A percentile compares a stretch with the other conserved stretches of the same genome.
phyloP scores from a whole-genome alignment of 495 filamentous ascomycete species.

The Neurospora intermedia region DNA sequence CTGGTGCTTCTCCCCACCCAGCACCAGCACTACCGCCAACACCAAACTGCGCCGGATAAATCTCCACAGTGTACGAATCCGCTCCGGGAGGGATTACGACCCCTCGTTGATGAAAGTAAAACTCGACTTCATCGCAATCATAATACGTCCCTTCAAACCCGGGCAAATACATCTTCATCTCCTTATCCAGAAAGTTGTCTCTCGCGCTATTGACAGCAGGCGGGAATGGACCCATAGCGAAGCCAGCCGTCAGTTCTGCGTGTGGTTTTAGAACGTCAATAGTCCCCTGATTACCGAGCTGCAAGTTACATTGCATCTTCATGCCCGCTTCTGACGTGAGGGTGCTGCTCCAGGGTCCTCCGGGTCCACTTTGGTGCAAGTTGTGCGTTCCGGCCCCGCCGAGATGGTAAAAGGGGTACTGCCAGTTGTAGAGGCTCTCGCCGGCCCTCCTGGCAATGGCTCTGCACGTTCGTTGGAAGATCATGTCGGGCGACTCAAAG shows the following conservation, averaged over 20 bases:
- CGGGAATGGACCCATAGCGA: conserved; percentile 31
- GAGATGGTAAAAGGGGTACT: conserved; percentile 53
- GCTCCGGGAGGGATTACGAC: conserved; percentile 43
- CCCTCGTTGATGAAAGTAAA: conserved; percentile 51
- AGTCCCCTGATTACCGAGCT: conserved; percentile 23
- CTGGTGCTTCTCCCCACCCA: conserved; percentile 1
- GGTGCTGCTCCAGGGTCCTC: neutral
- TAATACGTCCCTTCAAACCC: conserved; percentile 62
- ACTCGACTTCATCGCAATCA: conserved; percentile 61
- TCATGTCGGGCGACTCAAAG: conserved; percentile 39
- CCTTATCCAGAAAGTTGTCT: conserved; percentile 22
- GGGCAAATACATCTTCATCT: conserved; percentile 31
- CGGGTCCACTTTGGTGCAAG: neutral
- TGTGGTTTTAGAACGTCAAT: conserved; percentile 22
- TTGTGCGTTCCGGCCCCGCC: conserved; percentile 54
- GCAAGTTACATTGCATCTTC: conserved; percentile 2
- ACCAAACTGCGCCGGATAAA: conserved; percentile 27
- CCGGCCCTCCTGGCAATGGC: conserved; percentile 28
- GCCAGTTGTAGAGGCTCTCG: conserved; percentile 47
- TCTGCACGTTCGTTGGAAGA: conserved; percentile 33
- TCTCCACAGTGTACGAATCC: conserved; percentile 41
- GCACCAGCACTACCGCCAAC: conserved; percentile 4
- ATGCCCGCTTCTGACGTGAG: neutral
- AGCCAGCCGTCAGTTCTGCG: conserved; percentile 19
- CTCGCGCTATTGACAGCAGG: conserved; percentile 12